Evolutionary conservation across 345 rosid genomes (phyloP).

Genomic region (Syzygium jambos): DNA sequence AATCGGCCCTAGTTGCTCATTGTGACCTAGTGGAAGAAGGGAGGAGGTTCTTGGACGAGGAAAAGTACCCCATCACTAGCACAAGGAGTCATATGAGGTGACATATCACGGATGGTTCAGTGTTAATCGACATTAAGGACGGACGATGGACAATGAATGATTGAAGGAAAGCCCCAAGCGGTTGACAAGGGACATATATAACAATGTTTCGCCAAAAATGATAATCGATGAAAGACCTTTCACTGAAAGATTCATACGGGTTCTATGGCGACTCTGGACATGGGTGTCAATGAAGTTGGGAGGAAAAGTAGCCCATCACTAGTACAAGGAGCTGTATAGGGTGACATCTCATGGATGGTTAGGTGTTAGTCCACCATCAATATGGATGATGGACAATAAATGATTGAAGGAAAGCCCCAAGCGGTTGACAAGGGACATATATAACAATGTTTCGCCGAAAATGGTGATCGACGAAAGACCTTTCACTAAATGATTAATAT

Average conservation of each 20-base stretch:
- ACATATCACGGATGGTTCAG: background rate
- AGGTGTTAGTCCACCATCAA: background rate
- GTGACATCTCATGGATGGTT: background rate
- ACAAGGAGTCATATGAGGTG: background rate
- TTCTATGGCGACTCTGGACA: too few relatives aligned
- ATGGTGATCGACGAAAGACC: too few relatives aligned
- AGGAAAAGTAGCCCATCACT: too few relatives aligned
- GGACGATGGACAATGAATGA: background rate
- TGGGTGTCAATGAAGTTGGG: too few relatives aligned
- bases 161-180: background rate
- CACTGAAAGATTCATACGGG: too few relatives aligned
- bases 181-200: background rate
- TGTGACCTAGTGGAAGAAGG: background rate
- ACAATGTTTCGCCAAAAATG: background rate
- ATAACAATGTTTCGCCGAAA: background rate
- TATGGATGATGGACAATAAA: background rate
- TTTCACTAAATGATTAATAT: too few relatives aligned
- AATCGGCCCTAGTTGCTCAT: background rate
- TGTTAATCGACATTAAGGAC: background rate
- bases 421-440: background rate
- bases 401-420: background rate
- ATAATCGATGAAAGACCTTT: too few relatives aligned
- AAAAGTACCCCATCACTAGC: background rate
- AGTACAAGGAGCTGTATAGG: too few relatives aligned
- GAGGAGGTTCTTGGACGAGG: background rate